A percentile compares a stretch with the other conserved stretches of the same genome.
Evolutionary conservation across 345 rosid genomes (phyloP).

Genomic region (Hypericum androsaemum): DNA sequence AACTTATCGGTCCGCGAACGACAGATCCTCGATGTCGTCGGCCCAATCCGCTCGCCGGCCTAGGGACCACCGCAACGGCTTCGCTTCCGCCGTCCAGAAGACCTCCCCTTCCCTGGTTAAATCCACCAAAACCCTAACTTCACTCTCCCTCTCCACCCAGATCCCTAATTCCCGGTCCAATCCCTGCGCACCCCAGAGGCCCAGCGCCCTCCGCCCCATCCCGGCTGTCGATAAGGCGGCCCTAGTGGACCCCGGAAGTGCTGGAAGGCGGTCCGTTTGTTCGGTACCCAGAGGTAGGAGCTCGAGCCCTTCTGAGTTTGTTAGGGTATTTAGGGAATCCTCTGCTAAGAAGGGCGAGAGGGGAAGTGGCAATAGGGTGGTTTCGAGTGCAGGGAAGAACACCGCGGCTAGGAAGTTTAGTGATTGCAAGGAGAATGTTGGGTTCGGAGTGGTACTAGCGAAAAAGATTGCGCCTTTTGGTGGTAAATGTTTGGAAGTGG

Average conservation of each 20-base stretch:
- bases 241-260: constrained; percentile 14
- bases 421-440: constrained; percentile 29
- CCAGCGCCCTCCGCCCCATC: constrained; percentile 32
- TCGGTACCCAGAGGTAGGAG: constrained; percentile 74
- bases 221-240: constrained; percentile 51
- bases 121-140: constrained; percentile 32
- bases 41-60: constrained; percentile 46
- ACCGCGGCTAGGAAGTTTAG: constrained; percentile 16
- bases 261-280: constrained; percentile 36
- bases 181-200: constrained; percentile 42
- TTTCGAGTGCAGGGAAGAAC: constrained; percentile 18
- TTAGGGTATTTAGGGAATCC: constrained; percentile 39
- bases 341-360: constrained; percentile 27
- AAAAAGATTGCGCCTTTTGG: constrained; percentile 20
- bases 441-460: constrained; percentile 19
- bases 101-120: constrained; percentile 31
- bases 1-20: too few species aligned
- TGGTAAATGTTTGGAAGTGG: background rate
- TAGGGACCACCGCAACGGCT: constrained; percentile 36
- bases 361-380: constrained; percentile 21
- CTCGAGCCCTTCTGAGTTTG: constrained; percentile 66
- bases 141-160: constrained; percentile 10
- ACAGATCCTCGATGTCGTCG: constrained; percentile 23
- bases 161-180: constrained; percentile 37
- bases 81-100: constrained; percentile 23